Base-by-base conservation (phyloP, 2,329 filamentous ascomycete genomes). In the Penicillium sp. region DNA sequence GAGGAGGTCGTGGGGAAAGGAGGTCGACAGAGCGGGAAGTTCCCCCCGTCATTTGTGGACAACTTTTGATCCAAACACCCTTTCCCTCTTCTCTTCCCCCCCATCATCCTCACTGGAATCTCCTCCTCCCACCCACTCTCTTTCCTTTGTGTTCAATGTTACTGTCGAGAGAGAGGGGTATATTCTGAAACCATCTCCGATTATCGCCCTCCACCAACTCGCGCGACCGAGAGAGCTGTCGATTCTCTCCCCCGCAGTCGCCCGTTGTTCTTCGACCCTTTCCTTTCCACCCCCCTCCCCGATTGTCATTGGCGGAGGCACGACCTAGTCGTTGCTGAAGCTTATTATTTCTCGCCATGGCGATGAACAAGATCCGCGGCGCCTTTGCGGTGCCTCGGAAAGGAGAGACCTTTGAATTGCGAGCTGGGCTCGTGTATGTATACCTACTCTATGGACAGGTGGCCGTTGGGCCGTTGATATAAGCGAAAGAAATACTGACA, bases 341-440 rank as follows among this genome's bases (percentile, higher is more conserved):
- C 67, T 64, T 51, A 49, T 58, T 50, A 49, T 54, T 47, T 44
- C 31, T 56, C 64, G 62, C 52, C 67, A 96, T 96, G 91, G 93
- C 94, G 72, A 93, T 97, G 75, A 97, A 94, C 80, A 89, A 93
- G 76, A 94, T 99, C 75, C 87, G 90, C 74, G 92, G 90, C 77
- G 94, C 93, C 69, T 96, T 99, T 75, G 88, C 91, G 74, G 88
- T 87, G 74, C 94, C 94, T 67, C 87, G 89, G 71, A 99, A 99
- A 81, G 94, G 94, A 75, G 94, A 99, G 80, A 99, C 94, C 14
- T 97, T 96, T 74, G 94, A 99, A 82, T 80, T 99, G 77, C 89
- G 94, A 74, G 91, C 93, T 61, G 94, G 94, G 34, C 81, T 99
- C 74, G 94, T 87, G 79, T 85, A 83, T 61, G 77, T 48, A 54